Base-by-base conservation (phyloP, 2,329 filamentous ascomycete genomes). In the Fusarium sp. region DNA sequence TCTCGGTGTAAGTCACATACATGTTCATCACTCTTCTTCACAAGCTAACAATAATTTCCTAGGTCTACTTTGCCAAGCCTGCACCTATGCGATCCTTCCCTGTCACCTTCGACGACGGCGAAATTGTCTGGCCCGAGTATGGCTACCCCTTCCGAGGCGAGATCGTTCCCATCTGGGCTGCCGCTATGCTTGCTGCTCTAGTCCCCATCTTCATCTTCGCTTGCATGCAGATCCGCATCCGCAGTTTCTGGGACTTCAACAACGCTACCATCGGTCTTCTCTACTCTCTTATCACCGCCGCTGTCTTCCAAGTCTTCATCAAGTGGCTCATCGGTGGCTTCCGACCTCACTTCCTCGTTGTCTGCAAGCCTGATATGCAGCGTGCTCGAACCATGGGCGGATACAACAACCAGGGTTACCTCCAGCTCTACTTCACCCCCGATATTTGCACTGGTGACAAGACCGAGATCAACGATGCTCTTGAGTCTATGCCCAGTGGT, bases 241-340 rank as follows among this genome's bases (percentile, higher is more conserved):
- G 88, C 58, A 89, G 86, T 10, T 90, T 91, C 81, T 90, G 88
- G 89, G 89, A 90, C 58, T 81, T 88, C 74, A 93, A 93, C 82
- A 93, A 93, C 76, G 90, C 86, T 45, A 81, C 89, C 50, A 84
- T 92, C 49, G 91, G 91, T 16, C 85, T 93, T 0, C 79, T 93
- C 1, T 93, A 93, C 82, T 84, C 87, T 1, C 84, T 93, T 67
- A 91, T 93, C 79, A 83, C 85, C 8, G 89, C 89, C 6, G 89
- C 90, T n/a, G 87, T 93, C 51, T 92, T 93, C 81, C 91, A 93
- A 75, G 90, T 93, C 70, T 90, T 93, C 75, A 74, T 93, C 77
- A 93, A 93, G 79, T 90, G 87, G 85, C 85, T 93, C 43, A 92
- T 93, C 67, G 91, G 91, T 16, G 91, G 90, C 16, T 81, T 91